Base-by-base conservation (phyloP, 2,329 filamentous ascomycete species). In the Scedosporium aurantiacum region DNA sequence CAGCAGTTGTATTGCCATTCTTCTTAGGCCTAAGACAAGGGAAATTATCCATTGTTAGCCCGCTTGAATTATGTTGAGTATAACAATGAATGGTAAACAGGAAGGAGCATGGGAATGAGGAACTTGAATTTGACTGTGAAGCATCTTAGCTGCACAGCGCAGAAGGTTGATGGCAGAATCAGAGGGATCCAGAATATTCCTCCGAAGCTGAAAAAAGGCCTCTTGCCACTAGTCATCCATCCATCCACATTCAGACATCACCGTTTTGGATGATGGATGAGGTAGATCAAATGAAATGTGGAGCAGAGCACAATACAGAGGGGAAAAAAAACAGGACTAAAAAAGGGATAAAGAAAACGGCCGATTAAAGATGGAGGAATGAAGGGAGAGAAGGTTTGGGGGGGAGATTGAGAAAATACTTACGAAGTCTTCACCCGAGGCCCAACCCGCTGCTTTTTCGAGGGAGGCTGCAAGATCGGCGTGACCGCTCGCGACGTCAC, bases 401-500 rank as follows among this genome's bases (percentile, higher is more conserved):
- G 12, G 21, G 21, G 37, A 25, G n/a, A 25, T 23, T 60, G 6
- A 28, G 52, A 16, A 14, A 37, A 66, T 64, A 85, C 84, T 81
- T 76, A 87, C 86, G 86, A 89, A 72, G 80, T 82, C 74, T 89
- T 88, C 69, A 87, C 80, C 66, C 86, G 84, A 63, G 83, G 78
- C 45, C 84, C 84, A 60, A 79, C 80, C 70, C 83, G 82, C 58
- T 78, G 75, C 72, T 82, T 86, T 77, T 86, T 86, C 63, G 76
- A 73, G 37, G 82, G 78, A 47, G 81, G 81, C 61, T 79, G 75
- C 52, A 79, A 75, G 61, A 73, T 77, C 5, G 85, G 85, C 37
- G 85, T 88, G 61, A 77, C 82, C 61, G 83, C 82, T 66, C 85
- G 82, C 37, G 84, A 87, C 65, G 75, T 78, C 56, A 77, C 73